These are phyloP conservation scores for Tolypocladium sp. DNA, from an alignment of 2,329 filamentous ascomycete genomes.

Conservation along the genomic window DNA sequence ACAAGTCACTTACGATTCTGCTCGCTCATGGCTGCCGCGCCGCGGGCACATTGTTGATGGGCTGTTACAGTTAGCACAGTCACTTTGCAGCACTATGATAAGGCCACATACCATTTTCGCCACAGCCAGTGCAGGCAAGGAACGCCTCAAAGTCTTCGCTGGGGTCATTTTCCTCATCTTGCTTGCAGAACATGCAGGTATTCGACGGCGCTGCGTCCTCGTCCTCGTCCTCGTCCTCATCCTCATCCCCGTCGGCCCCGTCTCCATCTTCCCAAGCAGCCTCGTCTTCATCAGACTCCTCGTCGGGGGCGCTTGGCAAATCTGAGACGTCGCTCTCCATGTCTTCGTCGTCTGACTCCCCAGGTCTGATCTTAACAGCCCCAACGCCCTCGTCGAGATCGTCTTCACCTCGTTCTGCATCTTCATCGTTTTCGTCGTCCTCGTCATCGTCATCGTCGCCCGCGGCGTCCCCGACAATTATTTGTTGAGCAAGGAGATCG, in stretches of 20 bases:
- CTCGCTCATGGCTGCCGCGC: slow-evolving; percentile 37
- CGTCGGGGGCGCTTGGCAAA: slow-evolving; percentile 37
- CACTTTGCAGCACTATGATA: slow-evolving; percentile 8
- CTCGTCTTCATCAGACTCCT: slow-evolving; percentile 6
- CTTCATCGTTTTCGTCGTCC: slow-evolving; percentile 22
- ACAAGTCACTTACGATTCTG: slow-evolving; percentile 17
- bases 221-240: slow-evolving; percentile 48
- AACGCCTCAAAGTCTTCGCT: slow-evolving; percentile 73
- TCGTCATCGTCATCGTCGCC: slow-evolving; percentile 24
- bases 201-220: slow-evolving; percentile 40
- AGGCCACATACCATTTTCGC: slow-evolving; percentile 64
- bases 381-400: slow-evolving; percentile 47
- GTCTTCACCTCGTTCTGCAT: slow-evolving; percentile 20
- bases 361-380: slow-evolving; percentile 46
- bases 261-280: slow-evolving; percentile 44
- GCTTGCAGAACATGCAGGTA: slow-evolving; percentile 63
- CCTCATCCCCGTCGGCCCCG: slow-evolving; percentile 48
- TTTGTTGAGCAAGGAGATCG: slow-evolving; percentile 17
- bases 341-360: slow-evolving; percentile 38
- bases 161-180: slow-evolving; percentile 75
- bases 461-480: slow-evolving; percentile 14
- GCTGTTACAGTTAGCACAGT: slow-evolving; percentile 51
- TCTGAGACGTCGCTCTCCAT: slow-evolving; percentile 40
- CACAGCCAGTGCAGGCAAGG: slow-evolving; percentile 67
- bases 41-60: slow-evolving; percentile 81